These are phyloP conservation scores for Reticulascus tulasneorum DNA, from an alignment of 2,329 filamentous ascomycete genomes.

Conservation along the genomic window DNA sequence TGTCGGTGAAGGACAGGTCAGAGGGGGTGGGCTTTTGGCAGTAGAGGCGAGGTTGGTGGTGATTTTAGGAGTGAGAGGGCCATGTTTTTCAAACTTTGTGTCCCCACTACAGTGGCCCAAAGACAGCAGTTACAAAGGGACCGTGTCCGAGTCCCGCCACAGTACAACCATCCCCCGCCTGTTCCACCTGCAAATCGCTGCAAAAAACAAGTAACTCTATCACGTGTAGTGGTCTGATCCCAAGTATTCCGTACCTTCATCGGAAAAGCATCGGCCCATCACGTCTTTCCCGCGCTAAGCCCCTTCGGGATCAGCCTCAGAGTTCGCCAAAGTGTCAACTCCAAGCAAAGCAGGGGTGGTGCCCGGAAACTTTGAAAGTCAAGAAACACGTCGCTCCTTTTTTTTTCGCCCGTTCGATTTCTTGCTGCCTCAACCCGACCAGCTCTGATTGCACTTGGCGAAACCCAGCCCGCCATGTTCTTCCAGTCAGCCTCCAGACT, in stretches of 20 bases:
- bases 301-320: slow-evolving; percentile 10
- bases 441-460: slow-evolving; percentile 8
- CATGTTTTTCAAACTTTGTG: slow-evolving; percentile 16
- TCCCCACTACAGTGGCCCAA: slow-evolving; percentile 13
- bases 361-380: slow-evolving; percentile 12
- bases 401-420: slow-evolving; percentile 5
- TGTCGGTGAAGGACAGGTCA: slow-evolving; percentile 13
- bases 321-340: slow-evolving; percentile 16
- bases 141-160: slow-evolving; percentile 9
- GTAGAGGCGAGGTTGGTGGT: slow-evolving; percentile 18
- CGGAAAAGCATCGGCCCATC: slow-evolving; percentile 13
- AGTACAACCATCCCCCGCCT: too few relatives aligned
- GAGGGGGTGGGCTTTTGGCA: slow-evolving; percentile 14
- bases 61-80: slow-evolving; percentile 19
- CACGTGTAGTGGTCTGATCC: slow-evolving; percentile 8
- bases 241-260: background rate
- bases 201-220: slow-evolving; percentile 10
- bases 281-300: slow-evolving; percentile 5
- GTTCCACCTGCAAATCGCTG: too few relatives aligned
- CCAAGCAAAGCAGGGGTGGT: slow-evolving; percentile 13
- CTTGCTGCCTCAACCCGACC: slow-evolving; percentile 5
- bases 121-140: slow-evolving; percentile 12
- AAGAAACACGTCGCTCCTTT: slow-evolving; percentile 12
- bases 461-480: slow-evolving; percentile 30
- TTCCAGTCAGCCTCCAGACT: slow-evolving; percentile 41